Evolutionary conservation across 352 stramenopile species (phyloP).

Genomic region (Phytophthora pini): DNA sequence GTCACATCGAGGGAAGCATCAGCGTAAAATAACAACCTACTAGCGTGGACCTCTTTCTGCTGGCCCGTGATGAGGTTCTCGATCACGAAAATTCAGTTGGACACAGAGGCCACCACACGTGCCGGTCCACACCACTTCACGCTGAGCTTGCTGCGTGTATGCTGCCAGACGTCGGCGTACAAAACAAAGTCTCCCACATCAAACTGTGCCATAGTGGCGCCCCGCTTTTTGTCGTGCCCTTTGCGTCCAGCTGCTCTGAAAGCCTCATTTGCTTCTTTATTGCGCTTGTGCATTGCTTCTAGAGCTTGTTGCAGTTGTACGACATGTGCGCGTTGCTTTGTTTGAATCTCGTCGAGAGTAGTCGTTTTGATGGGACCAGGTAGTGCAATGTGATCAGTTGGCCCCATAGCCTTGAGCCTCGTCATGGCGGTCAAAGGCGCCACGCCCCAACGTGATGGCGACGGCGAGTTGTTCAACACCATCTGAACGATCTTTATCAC

Average conservation of each 20-base stretch:
- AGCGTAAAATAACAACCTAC: not conserved
- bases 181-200: not conserved
- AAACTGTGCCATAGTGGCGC: not conserved
- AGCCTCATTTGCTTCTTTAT: not conserved
- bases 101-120: not conserved
- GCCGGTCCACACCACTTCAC: not conserved
- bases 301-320: not conserved
- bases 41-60: not conserved
- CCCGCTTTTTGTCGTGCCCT: not conserved
- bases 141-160: not conserved
- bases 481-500: constrained; percentile 33
- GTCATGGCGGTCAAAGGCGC: constrained; percentile 11
- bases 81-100: not conserved
- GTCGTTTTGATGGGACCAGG: not conserved
- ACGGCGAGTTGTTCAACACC: constrained; percentile 29
- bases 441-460: constrained; percentile 22
- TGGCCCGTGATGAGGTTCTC: not conserved
- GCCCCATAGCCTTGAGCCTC: not conserved
- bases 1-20: not conserved
- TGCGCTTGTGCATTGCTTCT: not conserved
- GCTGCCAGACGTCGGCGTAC: not conserved
- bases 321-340: not conserved
- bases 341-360: not conserved
- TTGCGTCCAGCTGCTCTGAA: not conserved
- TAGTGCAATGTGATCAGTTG: not conserved